A percentile compares a stretch with the other conserved stretches of the same genome.
These are phyloP conservation scores for Paulownia fortunei DNA, from an alignment of 257 asterid genomes.

Conservation along the genomic window DNA sequence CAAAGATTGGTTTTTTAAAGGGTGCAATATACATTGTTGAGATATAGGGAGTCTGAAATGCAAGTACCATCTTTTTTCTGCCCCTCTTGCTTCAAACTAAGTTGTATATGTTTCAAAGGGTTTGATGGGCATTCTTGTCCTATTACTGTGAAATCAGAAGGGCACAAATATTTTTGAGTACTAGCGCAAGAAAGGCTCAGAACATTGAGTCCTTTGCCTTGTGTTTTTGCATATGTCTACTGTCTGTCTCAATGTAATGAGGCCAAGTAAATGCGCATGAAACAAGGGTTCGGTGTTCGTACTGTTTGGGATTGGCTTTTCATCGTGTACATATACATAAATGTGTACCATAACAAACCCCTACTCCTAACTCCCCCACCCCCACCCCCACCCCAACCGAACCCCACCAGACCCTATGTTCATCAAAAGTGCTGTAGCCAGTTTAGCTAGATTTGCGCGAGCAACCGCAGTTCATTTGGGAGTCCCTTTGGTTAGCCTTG, in stretches of 20 bases:
- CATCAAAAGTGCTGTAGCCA: constrained; percentile 21
- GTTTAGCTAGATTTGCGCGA: constrained; percentile 49
- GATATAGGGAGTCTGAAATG: neutral
- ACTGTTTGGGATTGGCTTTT: neutral
- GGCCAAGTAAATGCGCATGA: constrained; percentile 37
- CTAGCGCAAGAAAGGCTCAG: constrained; percentile 33
- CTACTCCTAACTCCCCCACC: too few relatives aligned
- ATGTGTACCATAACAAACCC: neutral
- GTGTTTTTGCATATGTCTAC: constrained; percentile 30
- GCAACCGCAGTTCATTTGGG: constrained; percentile 33
- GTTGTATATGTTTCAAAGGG: neutral
- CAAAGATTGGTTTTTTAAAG: neutral
- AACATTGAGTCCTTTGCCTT: constrained; percentile 30
- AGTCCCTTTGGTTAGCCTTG: constrained; percentile 28
- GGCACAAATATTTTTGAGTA: constrained; percentile 18
- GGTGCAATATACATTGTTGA: neutral
- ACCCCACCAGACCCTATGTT: neutral
- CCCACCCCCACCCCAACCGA: neutral
- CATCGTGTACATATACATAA: neutral
- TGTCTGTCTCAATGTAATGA: constrained; percentile 36
- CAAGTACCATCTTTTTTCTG: neutral
- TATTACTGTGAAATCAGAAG: constrained; percentile 18
- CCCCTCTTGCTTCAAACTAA: neutral
- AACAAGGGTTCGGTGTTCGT: constrained; percentile 33
- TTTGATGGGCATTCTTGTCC: constrained; percentile 39